Evolutionary conservation across 176 grass and related monocot species (phyloP), one percentile per base, ranked within the genome.

Genomic region (Thinopyrum elongatum): DNA sequence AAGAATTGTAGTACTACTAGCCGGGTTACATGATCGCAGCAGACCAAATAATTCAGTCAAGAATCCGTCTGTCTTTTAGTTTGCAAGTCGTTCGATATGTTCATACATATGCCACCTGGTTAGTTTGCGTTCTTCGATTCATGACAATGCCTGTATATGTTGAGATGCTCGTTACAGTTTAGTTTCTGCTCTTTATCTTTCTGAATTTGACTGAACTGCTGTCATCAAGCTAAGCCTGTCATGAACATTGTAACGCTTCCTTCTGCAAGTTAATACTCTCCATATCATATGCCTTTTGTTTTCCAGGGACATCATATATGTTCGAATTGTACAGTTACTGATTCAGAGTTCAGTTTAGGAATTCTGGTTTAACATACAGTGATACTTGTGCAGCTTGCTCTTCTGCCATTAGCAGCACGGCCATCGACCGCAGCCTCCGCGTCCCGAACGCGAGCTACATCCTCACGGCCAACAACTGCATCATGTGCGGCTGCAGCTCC

Each of bases 401-500:
- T 59, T 96, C 94, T 4, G 77, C 85, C 44, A 99, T 99, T 51
- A 94, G 88, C 82, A 89, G 7, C 30, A 81, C 65, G 5, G 88
- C 97, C 23, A 14, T 85, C 35, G 97, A 99, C n/a, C 82, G 82
- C 46, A 87, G 84, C 70, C 79, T 96, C 33, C 87, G 36, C 28
- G 84, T 96, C 22, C 82, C 94, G 1, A 96, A 99, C 36, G 94
- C 92, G 60, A 99, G 94, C 61, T 99, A 96, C 60, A 80, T 92
- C 55, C 90, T 94, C 33, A 96, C 94, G 1, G 97, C 97, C 70
- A 94, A 93, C 74, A 93, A 94, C 76, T 99, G 97, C 15, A 68
- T 99, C 79, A 86, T 77, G 76, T 99, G 97, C 75, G 85, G 94
- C 85, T 99, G 97, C 87, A 92, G 92, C 78, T 92, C 97, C 76